phyloP scores from a whole-genome alignment of 306 rosid species.

The cucumber (Cucumis sativus) region Cucumber_9930_V3 NC_026660.2:7968001-7968500 shows the following conservation, averaged over 20 bases:
- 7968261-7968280: conserved; percentile 50
- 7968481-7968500: conserved; percentile 43
- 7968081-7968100: conserved; percentile 50
- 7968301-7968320: conserved; percentile 35
- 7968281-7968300: conserved; percentile 33
- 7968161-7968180: conserved; percentile 55
- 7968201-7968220: conserved; percentile 54
- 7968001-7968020: conserved; percentile 32
- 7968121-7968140: conserved; percentile 38
- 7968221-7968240: conserved; percentile 38
- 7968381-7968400: conserved; percentile 30
- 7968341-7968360: conserved; percentile 41
- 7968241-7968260: conserved; percentile 78
- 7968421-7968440: conserved; percentile 53
- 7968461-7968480: conserved; percentile 35
- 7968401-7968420: conserved; percentile 34
- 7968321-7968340: conserved; percentile 33
- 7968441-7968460: conserved; percentile 38
- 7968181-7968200: conserved; percentile 36
- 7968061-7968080: conserved; percentile 44
- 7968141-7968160: conserved; percentile 38
- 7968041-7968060: conserved; percentile 33
- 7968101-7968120: conserved; percentile 31
- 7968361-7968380: conserved; percentile 41
- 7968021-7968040: conserved; percentile 49